These are phyloP conservation scores for Pachyrhizus erosus DNA, from an alignment of 306 rosid genomes.

Conservation along the genomic window DNA sequence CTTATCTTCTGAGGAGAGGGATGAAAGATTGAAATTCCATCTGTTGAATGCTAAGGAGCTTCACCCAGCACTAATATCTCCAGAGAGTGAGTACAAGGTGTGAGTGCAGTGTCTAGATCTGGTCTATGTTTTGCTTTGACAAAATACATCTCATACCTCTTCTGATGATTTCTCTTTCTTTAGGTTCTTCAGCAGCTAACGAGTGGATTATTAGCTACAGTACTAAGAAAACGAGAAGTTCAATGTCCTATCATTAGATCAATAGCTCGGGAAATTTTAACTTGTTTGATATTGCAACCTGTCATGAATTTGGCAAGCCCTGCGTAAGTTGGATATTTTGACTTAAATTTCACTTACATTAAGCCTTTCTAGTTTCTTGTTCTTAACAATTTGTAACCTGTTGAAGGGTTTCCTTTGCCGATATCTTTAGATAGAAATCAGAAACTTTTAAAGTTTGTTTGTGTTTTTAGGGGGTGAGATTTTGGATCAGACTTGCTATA, in stretches of 20 bases:
- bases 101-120: constrained; percentile 78
- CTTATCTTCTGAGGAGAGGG: constrained; percentile 93
- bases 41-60: constrained; percentile 91
- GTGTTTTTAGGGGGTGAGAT: not conserved
- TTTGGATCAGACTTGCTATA: constrained; percentile 1
- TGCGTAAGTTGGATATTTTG: constrained; percentile 64
- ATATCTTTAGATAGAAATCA: not conserved
- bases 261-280: constrained; percentile 89
- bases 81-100: constrained; percentile 99
- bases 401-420: constrained; percentile 27
- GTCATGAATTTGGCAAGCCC: constrained; percentile 88
- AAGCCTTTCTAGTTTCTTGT: constrained; percentile 30
- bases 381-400: not conserved
- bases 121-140: constrained; percentile 35
- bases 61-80: constrained; percentile 94
- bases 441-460: not conserved
- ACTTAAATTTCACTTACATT: constrained; percentile 33
- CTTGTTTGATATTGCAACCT: constrained; percentile 91
- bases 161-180: constrained; percentile 46
- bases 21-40: constrained; percentile 91
- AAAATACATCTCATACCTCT: constrained; percentile 43
- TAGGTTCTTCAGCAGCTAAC: constrained; percentile 89
- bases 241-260: constrained; percentile 88
- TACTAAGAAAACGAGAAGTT: constrained; percentile 82
- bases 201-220: constrained; percentile 84